These are phyloP conservation scores for Pseudoneurospora amorphoporcata DNA, from an alignment of 495 filamentous ascomycete genomes.

Conservation along the genomic window DNA sequence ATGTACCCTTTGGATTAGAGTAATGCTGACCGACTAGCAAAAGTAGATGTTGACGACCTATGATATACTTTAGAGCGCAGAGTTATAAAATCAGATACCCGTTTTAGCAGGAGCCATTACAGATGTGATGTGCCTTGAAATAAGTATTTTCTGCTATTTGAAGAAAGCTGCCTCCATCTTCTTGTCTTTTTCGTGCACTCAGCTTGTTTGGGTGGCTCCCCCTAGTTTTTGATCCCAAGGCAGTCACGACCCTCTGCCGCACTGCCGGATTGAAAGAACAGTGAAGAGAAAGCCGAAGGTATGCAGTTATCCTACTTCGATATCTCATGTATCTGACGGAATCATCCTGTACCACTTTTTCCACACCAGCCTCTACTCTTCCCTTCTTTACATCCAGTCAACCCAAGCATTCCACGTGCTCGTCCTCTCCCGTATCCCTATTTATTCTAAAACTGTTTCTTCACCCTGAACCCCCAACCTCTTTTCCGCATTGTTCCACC, in stretches of 20 bases:
- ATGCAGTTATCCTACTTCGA: background rate
- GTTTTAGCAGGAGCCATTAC: background rate
- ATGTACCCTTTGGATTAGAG: background rate
- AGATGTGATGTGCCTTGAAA: background rate
- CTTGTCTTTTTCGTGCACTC: background rate
- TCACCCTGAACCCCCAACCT: background rate
- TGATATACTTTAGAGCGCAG: background rate
- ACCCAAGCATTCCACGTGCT: background rate
- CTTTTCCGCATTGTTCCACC: background rate
- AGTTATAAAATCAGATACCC: background rate
- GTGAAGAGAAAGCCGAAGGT: background rate
- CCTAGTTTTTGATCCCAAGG: background rate
- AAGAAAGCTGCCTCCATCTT: background rate
- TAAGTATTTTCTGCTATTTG: background rate
- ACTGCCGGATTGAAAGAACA: background rate
- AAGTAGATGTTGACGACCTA: background rate
- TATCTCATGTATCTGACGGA: background rate
- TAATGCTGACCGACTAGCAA: background rate
- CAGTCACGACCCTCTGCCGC: background rate
- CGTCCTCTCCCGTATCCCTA: background rate
- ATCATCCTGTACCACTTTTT: background rate
- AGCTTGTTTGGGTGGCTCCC: background rate
- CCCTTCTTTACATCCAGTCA: background rate
- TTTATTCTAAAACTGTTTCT: background rate
- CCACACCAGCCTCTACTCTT: background rate